Evolutionary conservation across 257 asterid genomes (phyloP), one percentile per base, ranked within the genome.

Genomic region (Rhazya stricta): DNA sequence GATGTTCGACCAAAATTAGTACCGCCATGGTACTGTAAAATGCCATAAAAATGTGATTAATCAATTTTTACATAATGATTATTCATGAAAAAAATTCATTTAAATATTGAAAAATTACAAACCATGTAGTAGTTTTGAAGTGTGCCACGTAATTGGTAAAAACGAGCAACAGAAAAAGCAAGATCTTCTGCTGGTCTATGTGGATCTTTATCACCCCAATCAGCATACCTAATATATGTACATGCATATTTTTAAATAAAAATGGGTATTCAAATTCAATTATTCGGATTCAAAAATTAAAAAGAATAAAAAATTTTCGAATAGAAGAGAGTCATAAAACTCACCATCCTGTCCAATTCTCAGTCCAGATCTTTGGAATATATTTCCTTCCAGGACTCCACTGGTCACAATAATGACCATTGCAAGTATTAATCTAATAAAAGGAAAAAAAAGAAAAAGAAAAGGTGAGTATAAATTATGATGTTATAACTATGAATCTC

Each of bases 331-430:
- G 1, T 10, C n/a, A n/a, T 1, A 25, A 75, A 43, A 81, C 88
- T 48, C 84, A 93, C 98, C 98, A 93, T 79, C 98, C 98, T 37
- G 95, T 92, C 98, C 98, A 93, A 84, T 93, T 93, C 78, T 93
- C 98, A 15, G 98, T 93, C 98, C 98, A 93, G 73, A 93, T 73
- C 80, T 88, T 91, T 36, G 98, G 98, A 79, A 78, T 85, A 78
- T 88, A 71, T 37, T 91, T 92, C 74, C 90, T 83, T 62, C 78
- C 77, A 75, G 96, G 95, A 77, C 88, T 86, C 89, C 89, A 93
- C 54, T 84, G 77, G 69, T 93, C 97, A 74, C 98, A 91, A 84
- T 91, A 91, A 88, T 89, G 90, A 39, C 91, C 87, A 83, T 93
- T 93, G 87, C 96, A 89, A 16, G 98, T 91, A 81, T 88, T 92